These are phyloP conservation scores for Carex sylvatica DNA, from an alignment of 202 grass and related monocot species.

Conservation along the genomic window DNA sequence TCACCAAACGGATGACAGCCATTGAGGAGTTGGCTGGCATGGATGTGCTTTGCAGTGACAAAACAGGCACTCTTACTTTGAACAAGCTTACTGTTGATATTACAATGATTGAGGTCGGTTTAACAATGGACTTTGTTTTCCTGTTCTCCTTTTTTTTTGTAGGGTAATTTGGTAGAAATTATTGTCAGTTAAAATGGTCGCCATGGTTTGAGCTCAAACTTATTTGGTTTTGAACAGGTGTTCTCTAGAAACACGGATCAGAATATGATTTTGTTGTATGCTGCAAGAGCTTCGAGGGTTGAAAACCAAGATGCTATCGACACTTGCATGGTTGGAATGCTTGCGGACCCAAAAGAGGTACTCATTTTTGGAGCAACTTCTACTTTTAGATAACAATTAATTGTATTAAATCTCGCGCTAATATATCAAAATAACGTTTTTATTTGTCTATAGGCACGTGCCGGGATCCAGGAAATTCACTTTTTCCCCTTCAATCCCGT, in stretches of 20 bases:
- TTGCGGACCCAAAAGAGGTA: conserved; percentile 72
- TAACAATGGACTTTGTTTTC: not conserved
- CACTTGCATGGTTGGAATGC: conserved; percentile 67
- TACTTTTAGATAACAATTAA: not conserved
- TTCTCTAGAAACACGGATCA: conserved; percentile 36
- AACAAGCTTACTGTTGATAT: conserved; percentile 75
- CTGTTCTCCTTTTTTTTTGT: not conserved
- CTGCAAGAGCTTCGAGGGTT: conserved; percentile 67
- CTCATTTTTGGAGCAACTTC: not conserved
- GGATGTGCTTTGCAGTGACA: conserved; percentile 93
- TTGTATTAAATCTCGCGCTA: not conserved
- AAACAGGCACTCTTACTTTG: conserved; percentile 76
- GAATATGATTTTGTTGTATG: conserved; percentile 50
- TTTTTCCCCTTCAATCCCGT: conserved; percentile 77
- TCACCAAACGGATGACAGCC: conserved; percentile 90
- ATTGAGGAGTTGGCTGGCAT: conserved; percentile 93
- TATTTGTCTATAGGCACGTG: conserved; percentile 37
- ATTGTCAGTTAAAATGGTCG: not conserved
- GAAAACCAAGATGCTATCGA: conserved; percentile 94
- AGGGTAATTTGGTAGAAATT: not conserved
- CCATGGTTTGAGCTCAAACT: not conserved
- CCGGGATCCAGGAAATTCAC: conserved; percentile 70
- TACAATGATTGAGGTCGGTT: conserved; percentile 43
- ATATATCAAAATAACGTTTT: not conserved
- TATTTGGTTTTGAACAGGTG: conserved; percentile 30